Evolutionary conservation across 1,284 basidiomycete genomes (phyloP).

Genomic region (Cryptococcus sp.): DNA sequence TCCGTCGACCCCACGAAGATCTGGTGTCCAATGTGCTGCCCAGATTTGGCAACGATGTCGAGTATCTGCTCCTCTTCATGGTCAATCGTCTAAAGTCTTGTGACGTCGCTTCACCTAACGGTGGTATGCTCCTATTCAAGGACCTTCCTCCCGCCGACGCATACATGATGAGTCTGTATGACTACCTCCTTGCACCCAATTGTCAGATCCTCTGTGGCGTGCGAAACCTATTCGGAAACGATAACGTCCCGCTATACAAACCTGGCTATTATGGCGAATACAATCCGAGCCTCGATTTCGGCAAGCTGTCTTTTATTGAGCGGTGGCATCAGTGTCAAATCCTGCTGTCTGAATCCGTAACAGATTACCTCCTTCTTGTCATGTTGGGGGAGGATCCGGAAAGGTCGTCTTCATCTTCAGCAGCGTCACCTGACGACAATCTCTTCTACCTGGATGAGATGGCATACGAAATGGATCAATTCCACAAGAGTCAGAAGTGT

Average conservation of each 20-base stretch:
- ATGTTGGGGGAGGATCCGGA: neutral
- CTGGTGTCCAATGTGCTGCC: slow-evolving; percentile 10
- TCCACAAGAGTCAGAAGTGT: slow-evolving; percentile 6
- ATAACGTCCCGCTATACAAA: slow-evolving; percentile 8
- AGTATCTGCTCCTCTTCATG: neutral
- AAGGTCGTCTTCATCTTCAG: neutral
- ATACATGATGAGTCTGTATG: slow-evolving; percentile 5
- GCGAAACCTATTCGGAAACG: slow-evolving; percentile 6
- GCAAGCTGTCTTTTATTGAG: neutral
- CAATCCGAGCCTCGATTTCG: slow-evolving; percentile 7
- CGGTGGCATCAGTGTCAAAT: slow-evolving; percentile 12
- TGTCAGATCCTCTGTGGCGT: slow-evolving; percentile 10
- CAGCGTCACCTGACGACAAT: neutral
- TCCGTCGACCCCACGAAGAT: slow-evolving; percentile 18
- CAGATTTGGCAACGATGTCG: slow-evolving; percentile 4
- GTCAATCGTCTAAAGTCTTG: neutral
- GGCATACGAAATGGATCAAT: slow-evolving; percentile 13
- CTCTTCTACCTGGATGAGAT: slow-evolving; percentile 21
- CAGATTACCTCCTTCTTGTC: slow-evolving; percentile 14
- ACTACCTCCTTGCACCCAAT: slow-evolving; percentile 12
- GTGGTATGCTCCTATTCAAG: neutral
- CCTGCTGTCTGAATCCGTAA: slow-evolving; percentile 12
- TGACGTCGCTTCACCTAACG: too few species aligned
- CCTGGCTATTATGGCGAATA: slow-evolving; percentile 14
- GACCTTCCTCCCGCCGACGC: slow-evolving; percentile 1